Conservation (phyloP, 2,329 filamentous ascomycete genomes). For the Colletotrichum sp. region DNA sequence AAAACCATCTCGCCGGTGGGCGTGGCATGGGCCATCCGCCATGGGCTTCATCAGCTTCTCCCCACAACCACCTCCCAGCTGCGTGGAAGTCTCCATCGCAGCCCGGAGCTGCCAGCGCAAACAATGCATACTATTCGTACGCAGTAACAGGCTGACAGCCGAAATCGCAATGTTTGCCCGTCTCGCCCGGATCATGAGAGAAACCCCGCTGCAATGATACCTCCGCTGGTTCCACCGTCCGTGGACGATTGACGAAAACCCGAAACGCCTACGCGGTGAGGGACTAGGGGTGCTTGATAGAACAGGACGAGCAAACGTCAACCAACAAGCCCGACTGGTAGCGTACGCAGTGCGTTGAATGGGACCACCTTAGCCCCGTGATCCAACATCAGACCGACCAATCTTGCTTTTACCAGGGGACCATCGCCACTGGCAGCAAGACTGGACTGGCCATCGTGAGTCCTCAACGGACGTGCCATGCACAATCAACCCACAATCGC, state of each 20-base stretch:
- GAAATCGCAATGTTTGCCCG: background rate
- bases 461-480: background rate
- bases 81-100: background rate
- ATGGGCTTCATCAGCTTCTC: background rate
- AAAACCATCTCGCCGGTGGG: too few species aligned
- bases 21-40: background rate
- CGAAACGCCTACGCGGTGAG: background rate
- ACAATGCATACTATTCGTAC: background rate
- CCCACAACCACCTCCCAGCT: background rate
- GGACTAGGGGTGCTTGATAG: background rate
- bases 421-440: background rate
- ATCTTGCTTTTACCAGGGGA: background rate
- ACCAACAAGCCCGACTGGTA: background rate
- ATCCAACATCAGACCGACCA: background rate
- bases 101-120: background rate
- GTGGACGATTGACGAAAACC: slow-evolving; percentile 9
- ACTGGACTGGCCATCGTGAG: background rate
- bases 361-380: background rate
- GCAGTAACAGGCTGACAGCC: background rate
- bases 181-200: slow-evolving; percentile 1
- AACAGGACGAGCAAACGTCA: background rate
- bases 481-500: background rate
- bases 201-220: background rate
- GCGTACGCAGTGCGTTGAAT: background rate
- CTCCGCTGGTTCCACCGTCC: slow-evolving; percentile 9